Evolutionary conservation across 192 early-diverging fungal species (phyloP).

Genomic region (Physocladia obscura): DNA sequence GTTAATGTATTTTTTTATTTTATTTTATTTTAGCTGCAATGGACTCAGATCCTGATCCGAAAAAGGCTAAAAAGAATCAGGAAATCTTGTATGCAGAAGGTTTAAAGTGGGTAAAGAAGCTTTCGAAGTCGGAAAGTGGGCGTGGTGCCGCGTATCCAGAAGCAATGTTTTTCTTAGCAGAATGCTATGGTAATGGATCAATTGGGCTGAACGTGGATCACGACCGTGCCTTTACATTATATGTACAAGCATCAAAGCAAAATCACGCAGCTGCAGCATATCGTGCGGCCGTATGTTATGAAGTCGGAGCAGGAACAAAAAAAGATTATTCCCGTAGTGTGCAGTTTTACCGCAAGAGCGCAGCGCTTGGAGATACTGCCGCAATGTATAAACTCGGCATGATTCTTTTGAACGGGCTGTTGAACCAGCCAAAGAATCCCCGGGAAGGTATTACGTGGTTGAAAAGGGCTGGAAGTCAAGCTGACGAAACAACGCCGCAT

Average conservation of each 20-base stretch:
- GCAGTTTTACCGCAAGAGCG: constrained; percentile 92
- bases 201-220: constrained; percentile 77
- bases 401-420: constrained; percentile 81
- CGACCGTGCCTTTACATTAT: constrained; percentile 86
- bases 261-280: constrained; percentile 90
- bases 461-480: constrained; percentile 86
- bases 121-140: constrained; percentile 53
- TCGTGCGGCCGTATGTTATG: constrained; percentile 94
- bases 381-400: constrained; percentile 98
- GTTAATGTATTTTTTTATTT: constrained; percentile 2
- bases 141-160: constrained; percentile 78
- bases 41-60: constrained; percentile 48
- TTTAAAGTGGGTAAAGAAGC: constrained; percentile 81
- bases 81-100: constrained; percentile 77
- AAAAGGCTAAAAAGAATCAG: constrained; percentile 68
- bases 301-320: constrained; percentile 90
- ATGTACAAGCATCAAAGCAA: constrained; percentile 90
- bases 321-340: constrained; percentile 75
- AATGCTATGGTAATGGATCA: constrained; percentile 82
- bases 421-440: constrained; percentile 75
- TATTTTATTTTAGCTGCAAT: constrained; percentile 9
- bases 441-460: constrained; percentile 93
- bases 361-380: constrained; percentile 82
- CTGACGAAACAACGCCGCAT: constrained; percentile 88
- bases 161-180: constrained; percentile 90